Evolutionary conservation across 2,329 filamentous ascomycete species (phyloP).

Genomic region (Epichloe scottii): DNA sequence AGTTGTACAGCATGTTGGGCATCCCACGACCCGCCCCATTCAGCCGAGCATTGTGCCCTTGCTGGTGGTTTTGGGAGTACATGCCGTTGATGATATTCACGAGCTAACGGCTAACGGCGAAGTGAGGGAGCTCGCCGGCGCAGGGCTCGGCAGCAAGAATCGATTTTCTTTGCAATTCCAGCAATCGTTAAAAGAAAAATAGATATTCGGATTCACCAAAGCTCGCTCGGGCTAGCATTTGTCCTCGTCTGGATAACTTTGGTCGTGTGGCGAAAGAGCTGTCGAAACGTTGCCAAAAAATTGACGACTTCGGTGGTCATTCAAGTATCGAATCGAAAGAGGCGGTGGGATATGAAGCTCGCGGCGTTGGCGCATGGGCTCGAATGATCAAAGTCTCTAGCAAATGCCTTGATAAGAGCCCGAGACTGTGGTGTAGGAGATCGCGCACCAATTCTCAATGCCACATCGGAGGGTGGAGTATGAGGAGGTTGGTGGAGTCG

Average conservation of each 20-base stretch:
- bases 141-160: slow-evolving; percentile 15
- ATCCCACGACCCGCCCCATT: slow-evolving; percentile 48
- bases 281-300: slow-evolving; percentile 6
- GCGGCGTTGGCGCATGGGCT: slow-evolving; percentile 28
- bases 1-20: slow-evolving; percentile 56
- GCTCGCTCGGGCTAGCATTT: slow-evolving; percentile 13
- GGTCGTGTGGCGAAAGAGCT: not conserved
- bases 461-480: slow-evolving; percentile 15
- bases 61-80: slow-evolving; percentile 62
- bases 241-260: slow-evolving; percentile 8
- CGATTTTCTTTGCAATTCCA: slow-evolving; percentile 11
- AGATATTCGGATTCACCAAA: slow-evolving; percentile 7
- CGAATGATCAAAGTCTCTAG: slow-evolving; percentile 11
- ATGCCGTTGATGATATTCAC: slow-evolving; percentile 34
- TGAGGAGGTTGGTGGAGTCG: slow-evolving; percentile 5
- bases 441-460: slow-evolving; percentile 12
- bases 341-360: slow-evolving; percentile 20
- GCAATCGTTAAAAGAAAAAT: slow-evolving; percentile 3
- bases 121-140: slow-evolving; percentile 14
- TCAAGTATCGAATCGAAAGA: slow-evolving; percentile 21
- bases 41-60: slow-evolving; percentile 63
- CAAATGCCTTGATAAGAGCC: slow-evolving; percentile 10
- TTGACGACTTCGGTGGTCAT: slow-evolving; percentile 13
- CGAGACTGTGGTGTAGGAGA: slow-evolving; percentile 5
- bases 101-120: slow-evolving; percentile 8